Evolutionary conservation across 2,329 filamentous ascomycete genomes (phyloP), one percentile per base, ranked within the genome.

Genomic region (Pseudocercospora macadamiae): DNA sequence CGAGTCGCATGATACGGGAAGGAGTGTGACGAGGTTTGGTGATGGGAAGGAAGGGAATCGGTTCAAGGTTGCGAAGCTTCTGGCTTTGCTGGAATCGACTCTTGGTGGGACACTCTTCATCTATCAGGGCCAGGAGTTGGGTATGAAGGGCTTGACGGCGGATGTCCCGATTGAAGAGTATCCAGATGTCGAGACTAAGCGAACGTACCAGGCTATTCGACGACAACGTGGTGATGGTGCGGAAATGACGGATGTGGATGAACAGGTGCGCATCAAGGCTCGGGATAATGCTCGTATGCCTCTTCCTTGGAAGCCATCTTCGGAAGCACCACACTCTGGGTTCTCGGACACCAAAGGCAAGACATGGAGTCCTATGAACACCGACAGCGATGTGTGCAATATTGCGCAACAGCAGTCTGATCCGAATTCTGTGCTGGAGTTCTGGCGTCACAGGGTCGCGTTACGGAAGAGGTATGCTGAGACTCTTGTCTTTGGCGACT

Each of bases 81-180:
- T 88, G 12, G 82, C 85, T 32, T 75, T 82, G 19, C 79, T 86
- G 60, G 75, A 85, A 57, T 78, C 76, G 2, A 76, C 84, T 54
- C 82, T 86, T 62, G 77, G 81, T 2, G 86, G 86, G 8, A 87
- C 86, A 0, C 78, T 85, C 0, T 89, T 86, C 65, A 73, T 88
- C 12, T 88, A 87, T 69, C 86, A 89, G 70, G 86, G 86, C 10
- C 84, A 89, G 68, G 86, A 89, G 73, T 76, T 89, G 25, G 86
- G 84, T 12, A 86, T 87, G 81, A 77, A 79, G 26, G 88, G 88
- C 65, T 77, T 87, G 3, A 84, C 85, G 2, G 73, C 74, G 8
- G 77, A 81, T 3, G 87, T 86, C 82, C 74, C 75, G 0, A 83
- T 88, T 47, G 76, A 82, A 3, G 77, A 80, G 64, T 91, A 90